Conservation (phyloP, 345 rosid species). For the Rhizophora apiculata region DNA sequence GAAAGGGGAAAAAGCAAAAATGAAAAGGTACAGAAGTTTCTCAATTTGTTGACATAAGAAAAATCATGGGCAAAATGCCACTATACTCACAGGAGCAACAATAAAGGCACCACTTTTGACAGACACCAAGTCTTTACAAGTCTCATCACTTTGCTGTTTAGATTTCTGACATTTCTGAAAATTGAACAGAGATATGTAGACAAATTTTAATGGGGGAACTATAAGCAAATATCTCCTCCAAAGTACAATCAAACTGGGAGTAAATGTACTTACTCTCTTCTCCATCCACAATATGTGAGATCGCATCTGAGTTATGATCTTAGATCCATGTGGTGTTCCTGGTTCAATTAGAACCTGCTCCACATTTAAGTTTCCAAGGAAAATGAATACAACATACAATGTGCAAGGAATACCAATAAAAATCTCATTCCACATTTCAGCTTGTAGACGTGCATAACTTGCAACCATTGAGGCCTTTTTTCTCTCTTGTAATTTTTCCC, state of each 20-base stretch:
- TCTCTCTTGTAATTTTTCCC: neutral
- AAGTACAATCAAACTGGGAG: neutral
- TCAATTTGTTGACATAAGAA: neutral
- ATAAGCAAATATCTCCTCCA: neutral
- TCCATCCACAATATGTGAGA: slow-evolving; percentile 98
- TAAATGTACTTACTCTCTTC: slow-evolving; percentile 53
- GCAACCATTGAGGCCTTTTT: neutral
- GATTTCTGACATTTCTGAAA: slow-evolving; percentile 66
- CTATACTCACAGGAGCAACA: slow-evolving; percentile 86
- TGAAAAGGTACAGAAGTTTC: neutral
- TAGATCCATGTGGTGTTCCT: slow-evolving; percentile 93
- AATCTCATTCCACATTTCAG: neutral
- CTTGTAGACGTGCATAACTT: neutral
- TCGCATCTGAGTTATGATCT: slow-evolving; percentile 87
- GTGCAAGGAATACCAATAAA: neutral
- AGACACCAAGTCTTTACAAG: slow-evolving; percentile 51
- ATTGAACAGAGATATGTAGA: slow-evolving; percentile 13
- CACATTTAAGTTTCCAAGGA: slow-evolving; percentile 2
- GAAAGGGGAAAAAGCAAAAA: neutral
- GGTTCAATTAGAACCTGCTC: slow-evolving; percentile 89
- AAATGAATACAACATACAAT: neutral
- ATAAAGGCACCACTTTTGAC: slow-evolving; percentile 66
- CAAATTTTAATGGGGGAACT: slow-evolving; percentile 4
- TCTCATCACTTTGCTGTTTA: slow-evolving; percentile 30
- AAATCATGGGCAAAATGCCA: neutral